phyloP scores from a whole-genome alignment of 805 yeast species.

The Saturnispora ahearnii region DNA sequence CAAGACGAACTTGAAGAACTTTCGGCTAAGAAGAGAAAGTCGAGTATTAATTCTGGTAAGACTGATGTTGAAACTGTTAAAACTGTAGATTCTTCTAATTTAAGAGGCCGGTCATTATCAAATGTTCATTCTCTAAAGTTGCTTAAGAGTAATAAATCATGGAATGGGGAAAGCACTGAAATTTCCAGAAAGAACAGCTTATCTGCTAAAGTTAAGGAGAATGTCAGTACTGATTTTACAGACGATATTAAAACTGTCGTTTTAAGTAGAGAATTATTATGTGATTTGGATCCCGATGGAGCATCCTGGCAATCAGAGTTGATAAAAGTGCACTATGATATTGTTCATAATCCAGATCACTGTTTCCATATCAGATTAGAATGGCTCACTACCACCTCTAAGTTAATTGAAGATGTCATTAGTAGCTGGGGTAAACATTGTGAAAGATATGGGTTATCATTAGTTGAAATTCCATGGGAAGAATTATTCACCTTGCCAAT shows the following conservation, averaged over 20 bases:
- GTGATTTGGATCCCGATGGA: slow-evolving; percentile 66
- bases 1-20: slow-evolving; percentile 1
- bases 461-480: slow-evolving; percentile 87
- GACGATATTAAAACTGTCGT: slow-evolving; percentile 31
- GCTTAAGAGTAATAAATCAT: not conserved
- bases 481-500: slow-evolving; percentile 72
- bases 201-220: not conserved
- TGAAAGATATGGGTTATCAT: slow-evolving; percentile 70
- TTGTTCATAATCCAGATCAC: slow-evolving; percentile 88
- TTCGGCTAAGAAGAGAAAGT: not conserved
- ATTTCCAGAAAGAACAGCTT: not conserved
- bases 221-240: slow-evolving; percentile 5
- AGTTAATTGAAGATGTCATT: slow-evolving; percentile 70
- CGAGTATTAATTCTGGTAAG: slow-evolving; percentile 4
- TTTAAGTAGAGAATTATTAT: slow-evolving; percentile 55
- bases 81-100: slow-evolving; percentile 2
- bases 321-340: slow-evolving; percentile 78
- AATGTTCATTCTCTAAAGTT: slow-evolving; percentile 3
- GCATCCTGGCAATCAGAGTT: slow-evolving; percentile 72
- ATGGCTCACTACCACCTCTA: slow-evolving; percentile 88
- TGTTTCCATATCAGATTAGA: slow-evolving; percentile 87
- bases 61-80: slow-evolving; percentile 1
- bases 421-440: slow-evolving; percentile 73
- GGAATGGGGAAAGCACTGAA: not conserved
- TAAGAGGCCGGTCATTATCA: slow-evolving; percentile 2